Conservation (phyloP, 257 asterid genomes). For the Penstemon davidsonii region DNA sequence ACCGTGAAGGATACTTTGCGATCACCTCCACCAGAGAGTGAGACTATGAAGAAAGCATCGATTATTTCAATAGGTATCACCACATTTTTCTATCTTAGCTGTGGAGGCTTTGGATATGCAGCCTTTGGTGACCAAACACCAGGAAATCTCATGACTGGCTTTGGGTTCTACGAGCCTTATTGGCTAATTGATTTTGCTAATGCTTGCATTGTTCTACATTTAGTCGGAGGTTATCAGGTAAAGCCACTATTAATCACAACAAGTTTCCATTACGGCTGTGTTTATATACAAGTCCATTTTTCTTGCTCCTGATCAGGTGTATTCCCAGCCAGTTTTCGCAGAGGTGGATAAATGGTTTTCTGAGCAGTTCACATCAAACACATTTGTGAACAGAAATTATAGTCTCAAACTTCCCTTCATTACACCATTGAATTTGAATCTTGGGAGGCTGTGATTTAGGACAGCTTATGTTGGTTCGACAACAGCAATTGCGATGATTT, state of each 20-base stretch:
- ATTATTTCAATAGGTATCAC: constrained; percentile 39
- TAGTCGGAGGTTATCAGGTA: constrained; percentile 53
- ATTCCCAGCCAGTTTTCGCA: constrained; percentile 42
- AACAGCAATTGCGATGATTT: constrained; percentile 41
- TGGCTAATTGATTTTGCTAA: constrained; percentile 56
- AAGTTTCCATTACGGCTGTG: no score
- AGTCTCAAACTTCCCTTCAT: neutral
- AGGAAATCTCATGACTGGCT: constrained; percentile 55
- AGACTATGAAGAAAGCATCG: constrained; percentile 71
- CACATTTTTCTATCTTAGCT: constrained; percentile 57
- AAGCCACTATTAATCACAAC: neutral
- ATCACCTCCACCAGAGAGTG: constrained; percentile 63
- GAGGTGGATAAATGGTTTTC: constrained; percentile 37
- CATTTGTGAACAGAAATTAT: constrained; percentile 25
- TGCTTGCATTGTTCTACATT: constrained; percentile 45
- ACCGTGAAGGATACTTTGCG: constrained; percentile 56
- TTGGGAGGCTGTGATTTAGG: constrained; percentile 39
- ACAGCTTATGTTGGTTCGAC: constrained; percentile 43
- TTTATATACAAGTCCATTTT: neutral
- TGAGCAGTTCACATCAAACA: constrained; percentile 26
- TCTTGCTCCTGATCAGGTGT: constrained; percentile 21
- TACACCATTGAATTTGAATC: constrained; percentile 33
- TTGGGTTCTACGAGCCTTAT: constrained; percentile 49
- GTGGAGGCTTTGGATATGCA: constrained; percentile 48
- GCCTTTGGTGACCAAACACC: constrained; percentile 43